Base-by-base conservation (phyloP, 371 early-diverging fungal species). In the Rhizopus microsporus region DNA sequence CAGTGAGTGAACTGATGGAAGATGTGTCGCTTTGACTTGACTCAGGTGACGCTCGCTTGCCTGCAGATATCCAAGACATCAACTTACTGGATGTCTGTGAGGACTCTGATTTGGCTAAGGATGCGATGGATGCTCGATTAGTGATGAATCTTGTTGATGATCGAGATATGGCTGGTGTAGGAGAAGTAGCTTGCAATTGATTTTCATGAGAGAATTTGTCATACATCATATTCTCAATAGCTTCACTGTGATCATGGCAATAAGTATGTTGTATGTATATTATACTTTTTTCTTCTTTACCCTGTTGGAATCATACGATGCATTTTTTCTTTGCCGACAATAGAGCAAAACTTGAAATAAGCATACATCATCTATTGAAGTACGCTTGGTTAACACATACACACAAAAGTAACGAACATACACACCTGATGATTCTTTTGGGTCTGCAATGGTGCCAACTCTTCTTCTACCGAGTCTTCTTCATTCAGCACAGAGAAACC, bases 241-340 rank as follows among this genome's bases (percentile, higher is more conserved):
- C 72, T 47, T 80, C 82, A 44, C 85, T 85, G 30, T 39, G 30
- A 32, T 10, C 33, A 48, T 4, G 15, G 15, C 3, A 39, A 23
- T 57, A 31, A 38, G 44, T 42, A 23, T 40, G 34, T 9, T 35
- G 0, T n/a, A 42, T n/a, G 3, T 50, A 37, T 16, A 12, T 15
- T 12, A 23, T 39, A 6, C 15, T 13, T 9, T 40, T 13, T 7
- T 0, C 12, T 13, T 34, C 9, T 15, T 54, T 72, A 81, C 80
- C 83, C 84, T 45, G 82, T 77, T 7, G 82, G 82, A 58, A 87
- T 83, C 52, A 77, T 57, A 54, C 81, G 68, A 23, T 75, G 75
- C 72, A 87, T 77, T 7, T 74, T 77, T 13, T 81, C 84, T 59
- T 72, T 75, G 0, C 81, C 79, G 8, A 82, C 82, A 60, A 83